These are phyloP conservation scores for Termitomyces sp. DNA, from an alignment of 768 basidiomycete genomes.

Conservation along the genomic window DNA sequence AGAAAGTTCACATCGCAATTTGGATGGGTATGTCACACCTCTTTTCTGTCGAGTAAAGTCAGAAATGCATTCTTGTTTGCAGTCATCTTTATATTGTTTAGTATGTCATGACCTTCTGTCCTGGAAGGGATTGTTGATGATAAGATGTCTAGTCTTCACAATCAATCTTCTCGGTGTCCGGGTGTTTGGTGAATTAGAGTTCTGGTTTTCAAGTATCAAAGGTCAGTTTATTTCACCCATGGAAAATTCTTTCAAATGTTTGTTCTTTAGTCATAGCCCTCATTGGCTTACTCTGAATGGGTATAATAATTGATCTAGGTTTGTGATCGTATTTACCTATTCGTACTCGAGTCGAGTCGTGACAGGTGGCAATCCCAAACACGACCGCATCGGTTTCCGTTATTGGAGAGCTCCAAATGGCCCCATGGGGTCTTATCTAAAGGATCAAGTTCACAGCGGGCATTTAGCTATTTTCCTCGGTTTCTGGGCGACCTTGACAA, in stretches of 20 bases:
- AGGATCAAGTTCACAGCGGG: slow-evolving; percentile 40
- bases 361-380: slow-evolving; percentile 40
- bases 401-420: slow-evolving; percentile 46
- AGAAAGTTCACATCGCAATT: slow-evolving; percentile 35
- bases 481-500: slow-evolving; percentile 68
- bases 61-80: slow-evolving; percentile 4
- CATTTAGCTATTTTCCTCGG: slow-evolving; percentile 54
- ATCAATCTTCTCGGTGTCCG: slow-evolving; percentile 60
- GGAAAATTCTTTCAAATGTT: neutral
- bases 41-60: neutral
- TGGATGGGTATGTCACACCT: slow-evolving; percentile 47
- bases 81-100: slow-evolving; percentile 56
- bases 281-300: slow-evolving; percentile 49
- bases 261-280: slow-evolving; percentile 29
- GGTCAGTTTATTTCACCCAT: slow-evolving; percentile 22
- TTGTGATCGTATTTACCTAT: slow-evolving; percentile 15
- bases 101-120: slow-evolving; percentile 23
- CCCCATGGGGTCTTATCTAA: slow-evolving; percentile 51
- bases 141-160: slow-evolving; percentile 33
- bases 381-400: slow-evolving; percentile 44
- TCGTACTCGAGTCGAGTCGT: slow-evolving; percentile 5
- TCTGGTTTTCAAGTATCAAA: slow-evolving; percentile 70
- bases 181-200: slow-evolving; percentile 69
- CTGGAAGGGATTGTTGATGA: neutral
- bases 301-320: slow-evolving; percentile 64